phyloP scores from a whole-genome alignment of 768 basidiomycete genomes.

The Psilocybe azurescens region DNA sequence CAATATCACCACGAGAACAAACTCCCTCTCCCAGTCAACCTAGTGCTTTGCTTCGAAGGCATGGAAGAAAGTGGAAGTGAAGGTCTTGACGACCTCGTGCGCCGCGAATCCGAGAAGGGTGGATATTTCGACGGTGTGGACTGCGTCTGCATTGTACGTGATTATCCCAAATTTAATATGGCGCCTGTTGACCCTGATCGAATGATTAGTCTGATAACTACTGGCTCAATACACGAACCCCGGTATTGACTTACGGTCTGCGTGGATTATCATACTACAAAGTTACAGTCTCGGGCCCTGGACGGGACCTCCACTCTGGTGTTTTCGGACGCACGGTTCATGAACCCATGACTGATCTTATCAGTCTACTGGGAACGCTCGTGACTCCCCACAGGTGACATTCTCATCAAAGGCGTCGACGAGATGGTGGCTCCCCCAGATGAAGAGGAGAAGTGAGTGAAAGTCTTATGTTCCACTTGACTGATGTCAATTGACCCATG shows the following conservation, averaged over 20 bases:
- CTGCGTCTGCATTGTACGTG: slow-evolving; percentile 87
- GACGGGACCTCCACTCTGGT: slow-evolving; percentile 91
- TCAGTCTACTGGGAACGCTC: slow-evolving; percentile 83
- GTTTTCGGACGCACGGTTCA: slow-evolving; percentile 82
- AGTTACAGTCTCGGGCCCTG: slow-evolving; percentile 82
- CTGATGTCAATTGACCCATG: neutral
- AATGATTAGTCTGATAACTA: slow-evolving; percentile 82
- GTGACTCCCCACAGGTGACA: slow-evolving; percentile 79
- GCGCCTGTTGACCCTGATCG: neutral
- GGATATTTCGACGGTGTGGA: slow-evolving; percentile 89
- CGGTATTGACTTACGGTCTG: slow-evolving; percentile 85
- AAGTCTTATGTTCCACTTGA: neutral
- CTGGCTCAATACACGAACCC: slow-evolving; percentile 87
- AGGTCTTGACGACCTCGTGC: slow-evolving; percentile 88
- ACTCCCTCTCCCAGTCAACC: slow-evolving; percentile 83
- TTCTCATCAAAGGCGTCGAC: slow-evolving; percentile 88
- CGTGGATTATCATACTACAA: slow-evolving; percentile 90
- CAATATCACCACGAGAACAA: slow-evolving; percentile 78
- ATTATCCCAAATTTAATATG: neutral
- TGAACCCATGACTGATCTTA: slow-evolving; percentile 94
- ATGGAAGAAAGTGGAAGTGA: slow-evolving; percentile 97
- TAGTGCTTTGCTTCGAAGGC: slow-evolving; percentile 92
- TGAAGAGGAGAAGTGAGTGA: slow-evolving; percentile 68
- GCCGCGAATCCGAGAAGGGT: slow-evolving; percentile 70
- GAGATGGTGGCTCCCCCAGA: slow-evolving; percentile 80